Evolutionary conservation across 2,329 filamentous ascomycete species (phyloP).

Genomic region (Pseudogymnoascus sp.): DNA sequence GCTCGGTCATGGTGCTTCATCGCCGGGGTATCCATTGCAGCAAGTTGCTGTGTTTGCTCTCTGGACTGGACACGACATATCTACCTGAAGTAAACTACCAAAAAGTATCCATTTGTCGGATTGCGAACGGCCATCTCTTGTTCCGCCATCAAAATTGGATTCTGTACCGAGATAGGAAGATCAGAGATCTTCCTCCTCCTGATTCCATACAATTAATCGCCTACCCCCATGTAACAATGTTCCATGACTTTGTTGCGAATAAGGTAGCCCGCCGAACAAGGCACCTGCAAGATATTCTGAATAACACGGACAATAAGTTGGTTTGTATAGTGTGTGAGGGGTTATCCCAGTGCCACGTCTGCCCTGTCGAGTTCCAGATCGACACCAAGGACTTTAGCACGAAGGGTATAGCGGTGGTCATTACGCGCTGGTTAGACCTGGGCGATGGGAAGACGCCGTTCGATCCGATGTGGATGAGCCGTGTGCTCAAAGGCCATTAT

Average conservation of each 20-base stretch:
- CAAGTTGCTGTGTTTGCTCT: not conserved
- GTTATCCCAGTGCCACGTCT: not conserved
- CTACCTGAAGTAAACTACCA: not conserved
- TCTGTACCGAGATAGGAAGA: not conserved
- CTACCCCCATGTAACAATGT: not conserved
- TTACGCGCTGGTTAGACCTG: slow-evolving; percentile 16
- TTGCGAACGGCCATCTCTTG: not conserved
- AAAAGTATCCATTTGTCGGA: not conserved
- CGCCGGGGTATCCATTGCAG: not conserved
- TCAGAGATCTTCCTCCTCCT: not conserved
- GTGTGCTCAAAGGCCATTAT: not conserved
- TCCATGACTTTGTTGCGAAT: not conserved
- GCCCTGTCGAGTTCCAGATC: slow-evolving; percentile 14
- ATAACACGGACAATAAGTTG: not conserved
- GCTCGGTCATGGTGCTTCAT: not conserved
- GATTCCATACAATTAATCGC: not conserved
- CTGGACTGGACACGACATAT: not conserved
- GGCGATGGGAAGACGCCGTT: slow-evolving; percentile 11
- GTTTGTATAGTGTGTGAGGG: not conserved
- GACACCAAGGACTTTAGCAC: slow-evolving; percentile 14
- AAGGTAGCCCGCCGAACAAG: not conserved
- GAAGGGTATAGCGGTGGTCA: slow-evolving; percentile 13
- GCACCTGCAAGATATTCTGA: not conserved
- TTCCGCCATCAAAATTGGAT: not conserved
- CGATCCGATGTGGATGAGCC: slow-evolving; percentile 12